phyloP scores from a whole-genome alignment of 2,329 filamentous ascomycete species.

The Emericellopsis atlantica region DNA sequence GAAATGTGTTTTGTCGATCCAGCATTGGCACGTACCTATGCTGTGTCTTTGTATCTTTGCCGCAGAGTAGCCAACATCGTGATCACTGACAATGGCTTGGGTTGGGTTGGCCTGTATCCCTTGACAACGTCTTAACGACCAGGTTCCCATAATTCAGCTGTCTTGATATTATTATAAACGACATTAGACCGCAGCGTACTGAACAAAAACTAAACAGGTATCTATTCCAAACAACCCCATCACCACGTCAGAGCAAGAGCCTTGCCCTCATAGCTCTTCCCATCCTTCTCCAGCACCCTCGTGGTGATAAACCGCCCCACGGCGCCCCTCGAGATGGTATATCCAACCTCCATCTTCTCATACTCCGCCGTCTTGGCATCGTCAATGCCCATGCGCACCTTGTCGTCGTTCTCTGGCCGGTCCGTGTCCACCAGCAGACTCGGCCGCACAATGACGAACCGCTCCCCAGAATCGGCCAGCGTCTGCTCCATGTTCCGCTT shows the following conservation, averaged over 20 bases:
- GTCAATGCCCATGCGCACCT: slow-evolving; percentile 18
- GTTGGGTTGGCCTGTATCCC: too few species aligned
- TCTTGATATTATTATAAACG: too few species aligned
- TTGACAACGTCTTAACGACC: too few species aligned
- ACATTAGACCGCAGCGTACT: too few species aligned
- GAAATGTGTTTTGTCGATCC: too few species aligned
- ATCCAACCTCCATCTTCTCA: slow-evolving; percentile 24
- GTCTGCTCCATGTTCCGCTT: slow-evolving; percentile 28
- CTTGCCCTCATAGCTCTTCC: slow-evolving; percentile 4
- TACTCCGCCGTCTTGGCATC: slow-evolving; percentile 14
- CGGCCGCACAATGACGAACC: slow-evolving; percentile 17
- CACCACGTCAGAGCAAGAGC: slow-evolving; percentile 3
- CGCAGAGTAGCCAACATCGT: too few species aligned
- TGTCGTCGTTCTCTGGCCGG: slow-evolving; percentile 7
- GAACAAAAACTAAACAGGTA: too few species aligned
- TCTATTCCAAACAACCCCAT: background rate
- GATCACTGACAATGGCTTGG: too few species aligned
- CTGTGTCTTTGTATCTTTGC: too few species aligned
- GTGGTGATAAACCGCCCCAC: slow-evolving; percentile 28
- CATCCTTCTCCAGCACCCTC: slow-evolving; percentile 13
- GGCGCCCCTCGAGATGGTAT: slow-evolving; percentile 25
- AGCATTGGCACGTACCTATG: too few species aligned
- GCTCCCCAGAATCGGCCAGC: slow-evolving; percentile 9
- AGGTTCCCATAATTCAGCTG: too few species aligned
- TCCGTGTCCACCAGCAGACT: slow-evolving; percentile 14